Evolutionary conservation across 1,139 yeast genomes (phyloP).

Genomic region (Kodamaea suecica): DNA sequence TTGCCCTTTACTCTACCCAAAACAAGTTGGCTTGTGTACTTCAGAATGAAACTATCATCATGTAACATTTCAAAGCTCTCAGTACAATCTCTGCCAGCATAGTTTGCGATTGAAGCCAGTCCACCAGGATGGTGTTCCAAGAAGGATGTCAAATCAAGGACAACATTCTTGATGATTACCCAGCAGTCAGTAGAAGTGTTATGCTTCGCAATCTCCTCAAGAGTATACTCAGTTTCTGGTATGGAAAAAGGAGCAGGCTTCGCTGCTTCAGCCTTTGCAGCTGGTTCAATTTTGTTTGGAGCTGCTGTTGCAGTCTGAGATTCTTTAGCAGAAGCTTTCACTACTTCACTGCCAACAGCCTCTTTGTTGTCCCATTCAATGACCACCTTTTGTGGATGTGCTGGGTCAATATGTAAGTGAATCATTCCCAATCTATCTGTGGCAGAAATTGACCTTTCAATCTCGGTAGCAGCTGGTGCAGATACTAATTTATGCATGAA

Average conservation of each 20-base stretch:
- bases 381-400: conserved; percentile 25
- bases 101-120: conserved; percentile 60
- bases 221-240: conserved; percentile 44
- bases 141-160: conserved; percentile 79
- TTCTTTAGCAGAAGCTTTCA: neutral
- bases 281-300: conserved; percentile 2
- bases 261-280: conserved; percentile 7
- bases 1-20: conserved; percentile 50
- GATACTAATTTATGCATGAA: conserved; percentile 30
- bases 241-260: conserved; percentile 24
- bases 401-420: conserved; percentile 46
- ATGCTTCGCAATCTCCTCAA: conserved; percentile 63
- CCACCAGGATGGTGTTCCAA: conserved; percentile 90
- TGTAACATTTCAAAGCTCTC: conserved; percentile 68
- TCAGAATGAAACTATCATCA: conserved; percentile 50
- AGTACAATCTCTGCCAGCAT: conserved; percentile 92
- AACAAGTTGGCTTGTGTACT: conserved; percentile 47
- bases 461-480: conserved; percentile 4
- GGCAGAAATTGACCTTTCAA: conserved; percentile 15
- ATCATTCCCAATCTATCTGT: conserved; percentile 42
- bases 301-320: neutral
- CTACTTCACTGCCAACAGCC: neutral
- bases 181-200: conserved; percentile 68
- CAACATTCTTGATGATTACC: conserved; percentile 83
- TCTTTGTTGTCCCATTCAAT: conserved; percentile 25